Evolutionary conservation across 148 eudicot genomes (phyloP), one percentile per base, ranked within the genome.

Genomic region (Persicaria maculosa): DNA sequence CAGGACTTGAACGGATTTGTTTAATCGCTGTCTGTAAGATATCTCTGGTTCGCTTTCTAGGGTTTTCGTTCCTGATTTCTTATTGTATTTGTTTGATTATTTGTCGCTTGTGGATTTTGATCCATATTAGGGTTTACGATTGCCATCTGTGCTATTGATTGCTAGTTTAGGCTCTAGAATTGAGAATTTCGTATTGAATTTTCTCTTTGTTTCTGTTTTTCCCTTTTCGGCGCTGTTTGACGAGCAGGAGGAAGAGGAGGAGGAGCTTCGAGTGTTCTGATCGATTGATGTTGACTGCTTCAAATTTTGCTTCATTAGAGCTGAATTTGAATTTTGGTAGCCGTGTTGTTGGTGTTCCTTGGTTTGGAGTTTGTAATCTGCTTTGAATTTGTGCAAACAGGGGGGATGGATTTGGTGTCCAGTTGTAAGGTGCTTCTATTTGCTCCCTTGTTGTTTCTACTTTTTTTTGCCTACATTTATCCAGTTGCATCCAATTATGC

Each of bases 381-480:
- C 36, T 17, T 52, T 46, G 36, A 71, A 10, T 46, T 71, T 71
- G 53, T n/a, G 53, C 53, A 70, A 3, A 4, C 46, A 25, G 11
- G 73, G 73, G 70, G 68, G 68, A 87, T 88, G 96, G 96, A 88
- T 88, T 85, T 90, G 84, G 89, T 80, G 68, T 74, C 96, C 45
- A 84, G 84, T 77, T 90, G 96, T 83, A 90, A 88, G 96, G 96
- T 90, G 83, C 50, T 65, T 36, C 70, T 65, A 19, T 62, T 17
- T 40, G 14, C 67, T 71, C 50, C 70, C 40, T 31, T 65, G 70
- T 46, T 43, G 47, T 40, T 43, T 65, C 19, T 52, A 6, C 44
- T 44, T 15, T 5, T 40, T 15, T 17, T 0, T 61, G 44, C 46
- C 62, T 48, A 31, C 68, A 62, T 25, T 25, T 36, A 12, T 46